phyloP scores from a whole-genome alignment of 2,329 filamentous ascomycete genomes.

The Aspergillus ochraceus region DNA sequence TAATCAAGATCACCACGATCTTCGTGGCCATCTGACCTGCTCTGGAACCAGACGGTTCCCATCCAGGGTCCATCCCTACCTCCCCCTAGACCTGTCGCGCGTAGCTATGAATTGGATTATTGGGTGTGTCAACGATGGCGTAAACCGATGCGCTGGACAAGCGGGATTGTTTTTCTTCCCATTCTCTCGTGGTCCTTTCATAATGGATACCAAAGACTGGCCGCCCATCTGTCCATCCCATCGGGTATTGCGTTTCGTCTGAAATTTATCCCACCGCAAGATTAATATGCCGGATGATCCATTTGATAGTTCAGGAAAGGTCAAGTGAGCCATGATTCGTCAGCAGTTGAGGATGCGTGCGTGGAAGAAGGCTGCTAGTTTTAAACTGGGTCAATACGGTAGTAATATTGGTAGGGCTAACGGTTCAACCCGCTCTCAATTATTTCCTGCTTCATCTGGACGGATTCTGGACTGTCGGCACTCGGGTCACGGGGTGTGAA shows the following conservation, averaged over 20 bases:
- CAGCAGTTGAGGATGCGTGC: slow-evolving; percentile 3
- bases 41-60: not conserved
- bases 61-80: not conserved
- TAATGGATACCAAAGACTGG: not conserved
- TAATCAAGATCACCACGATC: slow-evolving; percentile 17
- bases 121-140: slow-evolving; percentile 3
- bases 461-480: not conserved
- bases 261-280: not conserved
- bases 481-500: not conserved
- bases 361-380: not conserved
- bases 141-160: not conserved
- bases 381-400: not conserved
- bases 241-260: not conserved
- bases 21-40: slow-evolving; percentile 5
- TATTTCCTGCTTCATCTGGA: slow-evolving; percentile 5
- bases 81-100: not conserved
- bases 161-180: not conserved
- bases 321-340: slow-evolving; percentile 5
- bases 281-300: not conserved
- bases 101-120: not conserved
- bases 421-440: slow-evolving; percentile 8
- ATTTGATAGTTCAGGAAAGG: not conserved
- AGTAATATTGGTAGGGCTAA: slow-evolving; percentile 12
- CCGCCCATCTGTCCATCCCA: no score
- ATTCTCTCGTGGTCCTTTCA: not conserved